phyloP scores from a whole-genome alignment of 768 basidiomycete species.

The Russula sp. region DNA sequence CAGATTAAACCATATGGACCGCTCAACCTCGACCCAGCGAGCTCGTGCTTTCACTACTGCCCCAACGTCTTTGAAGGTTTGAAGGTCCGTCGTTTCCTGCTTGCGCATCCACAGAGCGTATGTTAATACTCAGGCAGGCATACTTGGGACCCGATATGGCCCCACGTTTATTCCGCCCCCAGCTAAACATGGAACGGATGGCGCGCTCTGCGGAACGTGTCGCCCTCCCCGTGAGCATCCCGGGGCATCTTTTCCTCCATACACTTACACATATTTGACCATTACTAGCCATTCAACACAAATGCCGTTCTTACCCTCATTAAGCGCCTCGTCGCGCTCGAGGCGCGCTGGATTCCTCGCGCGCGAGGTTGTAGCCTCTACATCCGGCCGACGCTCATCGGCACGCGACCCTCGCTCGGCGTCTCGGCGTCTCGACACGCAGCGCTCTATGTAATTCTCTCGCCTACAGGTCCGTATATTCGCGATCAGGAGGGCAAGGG shows the following conservation, averaged over 20 bases:
- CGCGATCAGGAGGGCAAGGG: conserved; percentile 20
- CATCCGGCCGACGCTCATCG: conserved; percentile 75
- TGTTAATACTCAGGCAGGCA: conserved; percentile 44
- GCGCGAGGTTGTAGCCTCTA: conserved; percentile 77
- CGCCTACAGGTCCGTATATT: conserved; percentile 58
- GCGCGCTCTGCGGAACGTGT: conserved; percentile 49
- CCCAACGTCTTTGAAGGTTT: conserved; percentile 60
- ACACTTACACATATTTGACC: not conserved
- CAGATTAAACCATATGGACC: conserved; percentile 71
- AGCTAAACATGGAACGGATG: conserved; percentile 48
- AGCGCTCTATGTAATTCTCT: conserved; percentile 79
- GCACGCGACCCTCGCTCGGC: conserved; percentile 50
- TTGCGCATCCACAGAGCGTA: not conserved
- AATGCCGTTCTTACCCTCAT: conserved; percentile 50
- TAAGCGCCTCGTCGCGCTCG: conserved; percentile 65
- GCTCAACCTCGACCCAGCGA: conserved; percentile 54
- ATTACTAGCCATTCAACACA: conserved; percentile 43
- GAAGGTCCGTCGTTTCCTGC: conserved; percentile 47
- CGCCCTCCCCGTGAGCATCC: conserved; percentile 5
- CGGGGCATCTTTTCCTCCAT: not conserved
- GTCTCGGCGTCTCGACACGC: conserved; percentile 78
- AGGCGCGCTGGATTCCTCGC: conserved; percentile 82
- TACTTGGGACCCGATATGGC: conserved; percentile 70
- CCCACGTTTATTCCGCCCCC: conserved; percentile 64
- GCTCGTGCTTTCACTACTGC: conserved; percentile 62